phyloP scores from a whole-genome alignment of 495 filamentous ascomycete genomes.

The Aspergillus sparsus region DNA sequence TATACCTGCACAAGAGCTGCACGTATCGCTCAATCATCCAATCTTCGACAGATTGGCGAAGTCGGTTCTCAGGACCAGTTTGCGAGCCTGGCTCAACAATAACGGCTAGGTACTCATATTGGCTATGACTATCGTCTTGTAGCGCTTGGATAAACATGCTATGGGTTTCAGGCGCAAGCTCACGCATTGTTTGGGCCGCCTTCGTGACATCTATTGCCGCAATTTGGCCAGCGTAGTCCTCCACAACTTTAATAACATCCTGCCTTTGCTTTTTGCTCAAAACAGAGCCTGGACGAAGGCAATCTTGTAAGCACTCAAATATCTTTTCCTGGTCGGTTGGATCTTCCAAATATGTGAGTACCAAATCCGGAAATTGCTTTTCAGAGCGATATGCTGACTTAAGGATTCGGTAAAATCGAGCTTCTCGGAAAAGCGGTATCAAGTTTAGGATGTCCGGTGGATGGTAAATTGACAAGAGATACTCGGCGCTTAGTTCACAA shows the following conservation, averaged over 20 bases:
- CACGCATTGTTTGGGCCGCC: conserved; percentile 69
- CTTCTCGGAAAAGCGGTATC: conserved; percentile 74
- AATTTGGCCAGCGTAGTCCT: conserved; percentile 66
- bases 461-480: conserved; percentile 89
- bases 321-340: conserved; percentile 67
- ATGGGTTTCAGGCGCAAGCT: conserved; percentile 70
- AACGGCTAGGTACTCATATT: conserved; percentile 76
- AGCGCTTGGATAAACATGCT: conserved; percentile 65
- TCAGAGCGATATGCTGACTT: conserved; percentile 85
- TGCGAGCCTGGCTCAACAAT: conserved; percentile 68
- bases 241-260: conserved; percentile 72
- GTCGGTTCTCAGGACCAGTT: conserved; percentile 37
- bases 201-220: conserved; percentile 66
- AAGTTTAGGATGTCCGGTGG: conserved; percentile 76
- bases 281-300: conserved; percentile 68
- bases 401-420: conserved; percentile 88
- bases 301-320: conserved; percentile 81
- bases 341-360: conserved; percentile 86
- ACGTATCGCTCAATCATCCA: conserved; percentile 83
- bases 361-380: conserved; percentile 73
- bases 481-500: conserved; percentile 93
- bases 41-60: conserved; percentile 33
- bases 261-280: conserved; percentile 72
- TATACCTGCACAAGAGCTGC: conserved; percentile 82
- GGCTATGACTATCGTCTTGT: conserved; percentile 59